Base-by-base conservation (phyloP, 2,329 filamentous ascomycete genomes). In the Penicillium verrucosum region DNA sequence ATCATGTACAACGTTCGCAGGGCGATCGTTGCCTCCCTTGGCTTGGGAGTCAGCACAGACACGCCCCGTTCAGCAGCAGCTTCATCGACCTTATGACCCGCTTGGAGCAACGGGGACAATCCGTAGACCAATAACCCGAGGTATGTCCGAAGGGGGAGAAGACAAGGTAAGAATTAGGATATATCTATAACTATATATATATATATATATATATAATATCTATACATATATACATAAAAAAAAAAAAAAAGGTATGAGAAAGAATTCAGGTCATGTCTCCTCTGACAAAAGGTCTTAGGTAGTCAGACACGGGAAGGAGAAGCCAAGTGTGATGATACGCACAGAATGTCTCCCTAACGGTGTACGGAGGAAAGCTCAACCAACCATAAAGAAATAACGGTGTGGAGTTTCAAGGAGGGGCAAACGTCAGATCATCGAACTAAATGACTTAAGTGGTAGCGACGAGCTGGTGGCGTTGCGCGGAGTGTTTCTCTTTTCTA, bases 391-490 rank as follows among this genome's bases (percentile, higher is more conserved):
- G 48, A 48, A 41, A 18, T 27, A 42, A 43, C 40, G 34, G 47
- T 44, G 48, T 52, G 57, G 56, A 47, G 43, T 37, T 34, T 34
- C 30, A 51, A 45, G 51, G 58, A 56, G 44, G 47, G 54, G 34
- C 30, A 50, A 59, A 56, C 56, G 59, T 57, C 56, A 47, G 62
- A 65, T 65, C 61, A 58, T 59, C 62, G 25, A 61, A 61, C 57
- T 57, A 18, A 62, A 62, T 60, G 61, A 65, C 62, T 25, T 42
- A 64, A 59, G 54, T 59, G 62, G 62, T 49, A 60, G 36, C 18
- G 18, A 18, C 18, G 56, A 52, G 51, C 54, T 56, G 46, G 43
- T 47, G 49, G 53, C 50, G 48, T 34, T 49, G 51, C 40, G 18
- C 18, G 18, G 38, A 42, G 27, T 43, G 48, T 45, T 41, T 56